phyloP scores from a whole-genome alignment of 495 filamentous ascomycete species.

The Pyronema omphalodes region DNA sequence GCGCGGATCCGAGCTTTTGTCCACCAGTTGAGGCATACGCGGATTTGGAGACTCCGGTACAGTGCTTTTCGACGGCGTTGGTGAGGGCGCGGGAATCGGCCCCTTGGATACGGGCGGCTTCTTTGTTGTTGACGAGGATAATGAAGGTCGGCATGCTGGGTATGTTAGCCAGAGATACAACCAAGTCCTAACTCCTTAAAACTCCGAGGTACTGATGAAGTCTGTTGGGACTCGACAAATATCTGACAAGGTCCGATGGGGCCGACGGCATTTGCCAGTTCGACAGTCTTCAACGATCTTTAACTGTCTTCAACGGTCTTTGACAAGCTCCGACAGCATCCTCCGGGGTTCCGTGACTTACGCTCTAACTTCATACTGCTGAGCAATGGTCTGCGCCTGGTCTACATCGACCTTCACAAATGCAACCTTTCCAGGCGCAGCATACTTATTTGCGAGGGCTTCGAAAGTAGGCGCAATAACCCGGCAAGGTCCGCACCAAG shows the following conservation, averaged over 20 bases:
- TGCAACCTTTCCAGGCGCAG: conserved; percentile 28
- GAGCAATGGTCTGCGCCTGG: conserved; percentile 30
- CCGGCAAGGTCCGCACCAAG: conserved; percentile 53
- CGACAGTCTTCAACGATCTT: too few relatives aligned
- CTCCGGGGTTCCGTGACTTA: conserved; percentile 9
- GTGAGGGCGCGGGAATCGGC: conserved; percentile 58
- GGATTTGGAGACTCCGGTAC: conserved; percentile 34
- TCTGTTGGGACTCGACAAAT: too few relatives aligned
- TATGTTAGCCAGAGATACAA: background rate
- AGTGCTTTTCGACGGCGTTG: conserved; percentile 54
- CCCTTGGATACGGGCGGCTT: conserved; percentile 56
- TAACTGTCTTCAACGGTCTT: too few relatives aligned
- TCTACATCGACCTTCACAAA: conserved; percentile 46
- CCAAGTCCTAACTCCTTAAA: background rate
- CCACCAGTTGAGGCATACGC: conserved; percentile 26
- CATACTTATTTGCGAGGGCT: conserved; percentile 31
- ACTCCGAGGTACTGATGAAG: too few relatives aligned
- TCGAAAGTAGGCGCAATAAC: conserved; percentile 43
- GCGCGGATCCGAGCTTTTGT: conserved; percentile 27
- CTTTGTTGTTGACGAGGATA: conserved; percentile 58
- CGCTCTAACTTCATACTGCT: conserved; percentile 30
- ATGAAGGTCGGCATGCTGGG: conserved; percentile 57
- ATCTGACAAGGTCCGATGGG: too few relatives aligned
- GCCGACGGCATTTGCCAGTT: too few relatives aligned
- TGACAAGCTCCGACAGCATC: background rate